Evolutionary conservation across 2,329 filamentous ascomycete species (phyloP), one percentile per base, ranked within the genome.

Genomic region (Rutstroemia sp.): DNA sequence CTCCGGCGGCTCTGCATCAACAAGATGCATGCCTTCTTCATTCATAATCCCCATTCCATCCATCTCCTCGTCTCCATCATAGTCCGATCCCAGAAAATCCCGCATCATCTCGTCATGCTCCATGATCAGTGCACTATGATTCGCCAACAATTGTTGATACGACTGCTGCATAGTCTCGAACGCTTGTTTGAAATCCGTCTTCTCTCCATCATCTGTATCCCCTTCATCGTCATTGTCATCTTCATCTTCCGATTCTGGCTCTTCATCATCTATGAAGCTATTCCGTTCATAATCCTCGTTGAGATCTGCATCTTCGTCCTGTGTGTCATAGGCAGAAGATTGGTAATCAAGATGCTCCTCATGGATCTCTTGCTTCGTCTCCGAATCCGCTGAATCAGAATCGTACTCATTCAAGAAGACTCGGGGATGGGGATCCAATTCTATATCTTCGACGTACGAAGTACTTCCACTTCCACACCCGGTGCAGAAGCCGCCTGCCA

Each of bases 241-340:
- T 3, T 34, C 30, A 8, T 47, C n/a, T 5, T 58, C 44, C 23
- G 56, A 50, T 9, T 62, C 58, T 2, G 57, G 48, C 45, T 9
- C 60, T 47, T 17, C 54, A 47, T 68, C 60, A 38, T 67, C 60
- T 17, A 67, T 64, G 25, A 67, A 63, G 27, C 61, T 64, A 51
- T 66, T 53, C 5, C 51, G 50, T 46, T 67, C 64, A 42, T 69
- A 67, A 5, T 64, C 57, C 12, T 68, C 64, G 10, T 52, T 9
- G 4, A 58, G 14, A 6, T 53, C 14, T 5, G 50, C 27, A 34
- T 25, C 46, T 1, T 60, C 62, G 39, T 68, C 64, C 53, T 65
- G 62, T 8, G 66, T 60, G 53, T 68, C 66, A 48, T 67, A 69
- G 8, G 67, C 67, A 0, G 64, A 65, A 1, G 61, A 60, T 6